These are phyloP conservation scores for Saccharomyces hybrid DNA, from an alignment of 1,139 yeast species.

Conservation along the genomic window DNA sequence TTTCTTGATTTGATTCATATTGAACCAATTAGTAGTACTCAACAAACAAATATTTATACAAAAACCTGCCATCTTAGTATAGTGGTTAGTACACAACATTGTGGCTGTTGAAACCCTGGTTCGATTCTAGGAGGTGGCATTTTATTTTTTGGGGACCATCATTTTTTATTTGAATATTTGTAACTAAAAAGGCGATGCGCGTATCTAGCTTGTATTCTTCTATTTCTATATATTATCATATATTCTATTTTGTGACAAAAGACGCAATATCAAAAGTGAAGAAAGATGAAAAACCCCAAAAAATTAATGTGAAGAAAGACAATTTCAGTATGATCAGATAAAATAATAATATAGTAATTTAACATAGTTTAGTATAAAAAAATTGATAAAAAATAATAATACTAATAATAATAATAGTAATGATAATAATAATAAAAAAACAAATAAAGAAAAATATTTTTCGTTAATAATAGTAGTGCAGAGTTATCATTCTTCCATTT, in stretches of 20 bases:
- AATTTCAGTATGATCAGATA: background rate
- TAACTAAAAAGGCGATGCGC: background rate
- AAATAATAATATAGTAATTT: background rate
- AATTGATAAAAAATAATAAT: background rate
- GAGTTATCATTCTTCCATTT: background rate
- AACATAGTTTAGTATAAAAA: background rate
- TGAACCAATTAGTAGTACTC: too few species aligned
- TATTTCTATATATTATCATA: too few species aligned
- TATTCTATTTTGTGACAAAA: too few species aligned
- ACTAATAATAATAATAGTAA: background rate
- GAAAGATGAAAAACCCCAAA: too few species aligned
- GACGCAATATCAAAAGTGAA: too few species aligned
- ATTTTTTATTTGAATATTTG: too few species aligned
- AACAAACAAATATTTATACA: too few species aligned
- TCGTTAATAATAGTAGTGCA: background rate
- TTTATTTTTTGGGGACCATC: background rate
- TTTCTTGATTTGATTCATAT: too few species aligned
- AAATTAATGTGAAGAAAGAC: background rate
- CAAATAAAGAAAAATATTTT: background rate
- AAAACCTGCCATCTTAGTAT: slow-evolving; percentile 6
- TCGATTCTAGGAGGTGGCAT: slow-evolving; percentile 8
- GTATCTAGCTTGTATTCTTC: too few species aligned
- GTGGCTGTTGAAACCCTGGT: slow-evolving; percentile 9
- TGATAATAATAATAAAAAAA: background rate
- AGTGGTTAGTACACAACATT: slow-evolving; percentile 8